Base-by-base conservation (phyloP, 2,329 filamentous ascomycete species). In the Huntiella abstrusa region DNA sequence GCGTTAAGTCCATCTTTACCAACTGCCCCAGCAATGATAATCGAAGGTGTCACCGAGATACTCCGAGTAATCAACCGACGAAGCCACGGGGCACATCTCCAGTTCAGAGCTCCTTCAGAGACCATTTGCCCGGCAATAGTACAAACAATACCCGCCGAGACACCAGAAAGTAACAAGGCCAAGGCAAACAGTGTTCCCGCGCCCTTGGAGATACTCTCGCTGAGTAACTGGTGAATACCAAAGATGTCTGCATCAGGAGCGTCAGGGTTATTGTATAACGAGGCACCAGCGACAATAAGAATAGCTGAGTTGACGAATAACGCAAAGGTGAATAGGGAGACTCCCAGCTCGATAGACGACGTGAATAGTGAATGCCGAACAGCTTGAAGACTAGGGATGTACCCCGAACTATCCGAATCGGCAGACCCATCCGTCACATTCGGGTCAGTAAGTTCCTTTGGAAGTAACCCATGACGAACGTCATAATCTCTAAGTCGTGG, bases 51-150 rank as follows among this genome's bases (percentile, higher is more conserved):
- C 58, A 93, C 86, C 55, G 80, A 84, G 58, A 93, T 83, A 51
- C 71, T 74, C 19, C 85, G 73, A 0, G 85, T 92, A 43, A 88
- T 61, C 3, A 92, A 69, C 8, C 85, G 71, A 2, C 85, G 77
- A 7, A 87, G 55, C 85, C 85, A 93, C 0, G 85, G 85, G 51
- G 69, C 68, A 32, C 87, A 61, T 4, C 63, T 74, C 81, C 83
- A 86, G 41, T 75, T 74, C 39, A 93, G 60, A 51, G 85, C 83
- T 5, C 85, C 85, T 59, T 92, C 85, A 51, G 76, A 79, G 16
- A 93, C 80, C 77, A 93, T 91, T 59, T 93, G 85, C 0, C 85
- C 85, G 0, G 85, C 74, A 53, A 93, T 91, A 1, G 86, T 93
- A 63, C 85, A 92, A 2, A 92, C 80, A 33, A 93, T 83, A 4